Base-by-base conservation (phyloP, 1,139 yeast species). In the Saccharomyces hybrid region DNA sequence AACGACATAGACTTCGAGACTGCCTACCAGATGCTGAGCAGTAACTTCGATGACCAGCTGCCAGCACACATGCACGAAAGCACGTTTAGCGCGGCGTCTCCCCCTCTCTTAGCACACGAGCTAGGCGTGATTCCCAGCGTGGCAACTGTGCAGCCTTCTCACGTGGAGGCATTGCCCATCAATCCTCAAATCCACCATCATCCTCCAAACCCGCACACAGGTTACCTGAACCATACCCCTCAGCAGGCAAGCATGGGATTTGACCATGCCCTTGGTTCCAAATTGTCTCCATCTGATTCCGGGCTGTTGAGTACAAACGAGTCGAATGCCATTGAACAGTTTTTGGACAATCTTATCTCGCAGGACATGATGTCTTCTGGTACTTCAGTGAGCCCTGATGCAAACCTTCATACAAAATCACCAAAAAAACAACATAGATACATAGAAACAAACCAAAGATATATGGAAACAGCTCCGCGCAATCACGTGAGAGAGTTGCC, bases 1-100 rank as follows among this genome's bases (percentile, higher is more conserved):
- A 58, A 63, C 25, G 70, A 66, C 23, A 59, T 68, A 25, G 72
- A 69, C 55, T 69, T 69, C 50, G 72, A 69, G 52, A 69, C 72
- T 3, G 72, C 72, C 5, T 69, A 68, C 52, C 63, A 64, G 50
- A 61, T 68, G 63, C 57, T 66, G 32, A 59, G 63, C 51, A 58
- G 56, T 30, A 50, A 52, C 50, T 54, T 52, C 50, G 59, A 57
- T 27, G 52, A 52, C 28, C 54, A 52, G 8, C 16, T 48, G 26
- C 25, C 57, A 20, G 49, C 50, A 20, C 32, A 30, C 11, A 25
- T 52, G 14, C 32, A 49, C n/a, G 44, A 38, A 38, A 16, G 13
- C 13, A 38, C 44, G n/a, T 38, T 38, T 9, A 38, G 25, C 6
- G 5, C 44, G 3, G 25, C 31, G 11, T 14, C 46, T n/a, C 16